Evolutionary conservation across 495 filamentous ascomycete species (phyloP).

Genomic region (Lasiosphaeriaceae sp.): DNA sequence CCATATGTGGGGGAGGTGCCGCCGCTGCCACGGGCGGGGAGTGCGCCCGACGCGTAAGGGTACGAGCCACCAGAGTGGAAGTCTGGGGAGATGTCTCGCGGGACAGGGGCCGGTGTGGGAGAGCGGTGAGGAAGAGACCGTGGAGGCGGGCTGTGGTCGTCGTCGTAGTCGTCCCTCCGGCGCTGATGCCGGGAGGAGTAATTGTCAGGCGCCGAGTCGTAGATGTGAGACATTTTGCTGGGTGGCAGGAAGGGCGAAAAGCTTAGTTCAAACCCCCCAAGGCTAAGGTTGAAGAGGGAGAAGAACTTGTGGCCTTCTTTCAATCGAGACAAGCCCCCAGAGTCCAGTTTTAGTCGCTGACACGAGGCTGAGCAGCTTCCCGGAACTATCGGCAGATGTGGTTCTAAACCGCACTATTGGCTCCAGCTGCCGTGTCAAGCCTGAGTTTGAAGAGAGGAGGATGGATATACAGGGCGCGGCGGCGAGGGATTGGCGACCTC

Average conservation of each 20-base stretch:
- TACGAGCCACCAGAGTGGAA: not conserved
- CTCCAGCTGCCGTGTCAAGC: too few relatives aligned
- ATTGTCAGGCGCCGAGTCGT: not conserved
- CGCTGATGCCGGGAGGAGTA: not conserved
- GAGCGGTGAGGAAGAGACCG: not conserved
- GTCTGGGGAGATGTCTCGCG: conserved; percentile 2
- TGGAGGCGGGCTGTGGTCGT: not conserved
- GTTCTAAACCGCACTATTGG: too few relatives aligned
- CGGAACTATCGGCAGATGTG: too few relatives aligned
- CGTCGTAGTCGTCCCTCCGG: not conserved
- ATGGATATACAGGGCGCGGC: too few relatives aligned
- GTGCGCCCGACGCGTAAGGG: not conserved
- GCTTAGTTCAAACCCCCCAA: too few relatives aligned
- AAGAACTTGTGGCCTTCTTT: too few relatives aligned
- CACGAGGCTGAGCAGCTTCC: too few relatives aligned
- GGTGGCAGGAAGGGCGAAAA: not conserved
- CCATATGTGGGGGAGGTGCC: not conserved
- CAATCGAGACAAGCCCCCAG: too few relatives aligned
- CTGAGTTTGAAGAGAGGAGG: too few relatives aligned
- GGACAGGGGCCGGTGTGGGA: not conserved
- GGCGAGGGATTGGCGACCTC: too few relatives aligned
- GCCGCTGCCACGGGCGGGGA: conserved; percentile 1
- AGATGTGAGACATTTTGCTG: not conserved
- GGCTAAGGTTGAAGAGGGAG: too few relatives aligned
- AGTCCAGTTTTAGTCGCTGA: too few relatives aligned